Conservation (phyloP, 169 alveolate genomes). For the Eimeria falciformis region DNA sequence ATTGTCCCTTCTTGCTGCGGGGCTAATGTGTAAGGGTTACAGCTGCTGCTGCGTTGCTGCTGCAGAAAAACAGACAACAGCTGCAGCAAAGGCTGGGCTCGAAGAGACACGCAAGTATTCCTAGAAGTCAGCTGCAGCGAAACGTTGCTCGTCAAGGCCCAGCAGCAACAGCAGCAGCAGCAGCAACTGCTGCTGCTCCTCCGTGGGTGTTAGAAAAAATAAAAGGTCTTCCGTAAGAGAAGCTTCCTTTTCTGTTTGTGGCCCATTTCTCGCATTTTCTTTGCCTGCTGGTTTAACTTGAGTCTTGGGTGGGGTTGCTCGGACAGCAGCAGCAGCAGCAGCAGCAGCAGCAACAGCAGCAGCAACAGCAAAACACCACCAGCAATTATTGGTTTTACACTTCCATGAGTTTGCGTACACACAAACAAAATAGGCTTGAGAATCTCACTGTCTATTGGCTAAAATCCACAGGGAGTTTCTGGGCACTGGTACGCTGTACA, state of each 20-base stretch:
- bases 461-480: no score
- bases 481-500: no score
- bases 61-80: background rate
- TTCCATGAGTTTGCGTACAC: no score
- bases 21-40: background rate
- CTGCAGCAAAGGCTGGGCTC: conserved; percentile 1
- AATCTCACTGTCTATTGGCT: no score
- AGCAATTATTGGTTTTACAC: no score
- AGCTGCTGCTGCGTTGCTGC: conserved; percentile 18
- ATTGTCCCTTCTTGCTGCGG: no score
- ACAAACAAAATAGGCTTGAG: no score
- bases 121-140: background rate
- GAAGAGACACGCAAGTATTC: background rate
- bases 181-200: conserved; percentile 22
- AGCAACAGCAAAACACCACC: background rate
- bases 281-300: background rate
- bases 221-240: no score
- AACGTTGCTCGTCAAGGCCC: no score
- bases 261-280: no score
- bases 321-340: conserved; percentile 12
- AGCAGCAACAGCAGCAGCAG: background rate
- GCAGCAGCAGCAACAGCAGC: conserved; percentile 10
- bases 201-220: no score
- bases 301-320: background rate
- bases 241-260: no score